Percentiles rank a stretch among this genome's conserved stretches.
These are phyloP conservation scores for Glebionis coronaria DNA, from an alignment of 129 eudicot species.

Conservation along the genomic window DNA sequence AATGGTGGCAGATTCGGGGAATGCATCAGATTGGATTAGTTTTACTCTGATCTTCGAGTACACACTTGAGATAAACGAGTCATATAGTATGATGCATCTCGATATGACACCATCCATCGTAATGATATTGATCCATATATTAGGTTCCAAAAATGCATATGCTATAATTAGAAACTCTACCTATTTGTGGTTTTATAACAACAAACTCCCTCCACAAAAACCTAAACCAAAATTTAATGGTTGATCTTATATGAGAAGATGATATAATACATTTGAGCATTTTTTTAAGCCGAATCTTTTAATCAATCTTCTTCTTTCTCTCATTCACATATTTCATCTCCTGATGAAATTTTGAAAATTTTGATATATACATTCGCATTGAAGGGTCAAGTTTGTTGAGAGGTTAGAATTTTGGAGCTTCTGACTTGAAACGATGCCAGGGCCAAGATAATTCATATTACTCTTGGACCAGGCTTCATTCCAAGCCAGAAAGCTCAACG, in stretches of 20 bases:
- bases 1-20: too few species aligned
- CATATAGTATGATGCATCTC: too few species aligned
- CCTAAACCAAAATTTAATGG: slow-evolving; percentile 21
- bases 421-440: slow-evolving; percentile 35
- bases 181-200: slow-evolving; percentile 19
- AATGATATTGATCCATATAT: neutral
- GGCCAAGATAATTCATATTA: slow-evolving; percentile 28
- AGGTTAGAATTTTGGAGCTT: slow-evolving; percentile 1
- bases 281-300: neutral
- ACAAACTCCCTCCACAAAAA: slow-evolving; percentile 27
- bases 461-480: slow-evolving; percentile 35
- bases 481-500: slow-evolving; percentile 31
- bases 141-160: neutral
- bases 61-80: too few species aligned
- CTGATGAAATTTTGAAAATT: neutral
- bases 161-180: slow-evolving; percentile 18
- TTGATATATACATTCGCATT: neutral
- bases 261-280: neutral
- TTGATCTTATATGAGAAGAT: slow-evolving; percentile 1
- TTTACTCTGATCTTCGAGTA: too few species aligned
- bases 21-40: too few species aligned
- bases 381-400: slow-evolving; percentile 18
- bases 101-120: too few species aligned
- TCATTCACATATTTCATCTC: slow-evolving; percentile 1
- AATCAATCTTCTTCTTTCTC: slow-evolving; percentile 15